A percentile compares a stretch with the other conserved stretches of the same genome.
Conservation (phyloP, 371 early-diverging fungal genomes). For the Blakeslea trispora region DNA sequence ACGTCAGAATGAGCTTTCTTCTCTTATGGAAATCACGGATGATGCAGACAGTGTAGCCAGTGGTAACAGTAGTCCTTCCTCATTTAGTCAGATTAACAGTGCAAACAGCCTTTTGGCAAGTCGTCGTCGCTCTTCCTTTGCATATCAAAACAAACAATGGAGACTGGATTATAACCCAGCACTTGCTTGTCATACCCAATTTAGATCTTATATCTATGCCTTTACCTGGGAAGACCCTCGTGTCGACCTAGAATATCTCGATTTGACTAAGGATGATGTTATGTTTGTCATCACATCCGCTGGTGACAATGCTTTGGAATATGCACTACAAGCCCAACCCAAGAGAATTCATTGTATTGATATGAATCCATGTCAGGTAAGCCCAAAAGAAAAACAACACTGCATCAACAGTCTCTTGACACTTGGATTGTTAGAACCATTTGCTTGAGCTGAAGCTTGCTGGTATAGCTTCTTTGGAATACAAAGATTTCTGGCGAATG, state of each 20-base stretch:
- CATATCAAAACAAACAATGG: conserved; percentile 50
- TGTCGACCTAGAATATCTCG: conserved; percentile 70
- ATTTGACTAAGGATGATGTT: conserved; percentile 65
- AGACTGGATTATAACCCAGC: conserved; percentile 71
- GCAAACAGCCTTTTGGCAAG: not conserved
- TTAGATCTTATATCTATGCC: conserved; percentile 84
- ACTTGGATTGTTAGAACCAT: conserved; percentile 62
- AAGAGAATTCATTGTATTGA: conserved; percentile 81
- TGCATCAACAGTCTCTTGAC: too few species aligned
- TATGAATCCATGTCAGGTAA: conserved; percentile 85
- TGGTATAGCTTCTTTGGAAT: conserved; percentile 59
- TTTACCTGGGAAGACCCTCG: conserved; percentile 91
- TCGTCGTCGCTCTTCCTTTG: conserved; percentile 11
- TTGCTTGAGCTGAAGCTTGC: conserved; percentile 84
- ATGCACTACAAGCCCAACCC: conserved; percentile 70
- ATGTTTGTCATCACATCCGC: conserved; percentile 87
- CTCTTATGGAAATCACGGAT: conserved; percentile 23
- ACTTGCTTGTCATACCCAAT: conserved; percentile 68
- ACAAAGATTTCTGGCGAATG: conserved; percentile 77
- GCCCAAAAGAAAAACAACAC: too few species aligned
- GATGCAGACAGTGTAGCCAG: conserved; percentile 44
- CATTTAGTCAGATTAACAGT: conserved; percentile 28
- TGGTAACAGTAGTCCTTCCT: conserved; percentile 33
- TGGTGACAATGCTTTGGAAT: conserved; percentile 85
- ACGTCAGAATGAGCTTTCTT: conserved; percentile 35